These are phyloP conservation scores for Leptoxyphium fumago DNA, from an alignment of 2,329 filamentous ascomycete genomes.

Conservation along the genomic window DNA sequence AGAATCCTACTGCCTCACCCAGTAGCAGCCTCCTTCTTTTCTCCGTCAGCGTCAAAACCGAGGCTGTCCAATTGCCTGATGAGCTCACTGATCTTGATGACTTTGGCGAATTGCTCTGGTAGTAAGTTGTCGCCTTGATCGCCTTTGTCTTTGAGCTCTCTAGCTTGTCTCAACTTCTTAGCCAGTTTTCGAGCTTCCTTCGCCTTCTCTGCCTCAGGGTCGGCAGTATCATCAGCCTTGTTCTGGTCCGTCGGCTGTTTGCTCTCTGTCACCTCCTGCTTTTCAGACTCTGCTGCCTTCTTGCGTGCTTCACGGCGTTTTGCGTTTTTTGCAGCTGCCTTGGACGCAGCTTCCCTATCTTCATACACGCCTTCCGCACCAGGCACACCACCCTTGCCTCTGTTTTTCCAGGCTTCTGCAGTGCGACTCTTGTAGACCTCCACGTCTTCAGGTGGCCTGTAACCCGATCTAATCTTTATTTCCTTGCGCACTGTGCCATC, in stretches of 20 bases:
- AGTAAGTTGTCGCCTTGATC: constrained; percentile 69
- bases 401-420: constrained; percentile 69
- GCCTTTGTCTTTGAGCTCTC: constrained; percentile 81
- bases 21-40: constrained; percentile 31
- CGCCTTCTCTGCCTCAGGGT: constrained; percentile 65
- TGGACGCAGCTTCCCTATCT: constrained; percentile 34
- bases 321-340: constrained; percentile 64
- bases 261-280: constrained; percentile 6
- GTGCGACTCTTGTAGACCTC: constrained; percentile 91
- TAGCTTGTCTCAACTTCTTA: constrained; percentile 91
- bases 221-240: constrained; percentile 27
- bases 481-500: constrained; percentile 89
- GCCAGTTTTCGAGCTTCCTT: constrained; percentile 85
- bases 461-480: constrained; percentile 86
- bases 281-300: constrained; percentile 40
- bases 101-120: constrained; percentile 92
- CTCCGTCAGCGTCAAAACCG: constrained; percentile 69
- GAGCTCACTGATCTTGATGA: constrained; percentile 92
- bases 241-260: constrained; percentile 28
- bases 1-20: background rate
- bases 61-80: constrained; percentile 74
- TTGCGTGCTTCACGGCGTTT: constrained; percentile 58
- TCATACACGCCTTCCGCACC: constrained; percentile 48
- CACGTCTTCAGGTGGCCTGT: constrained; percentile 86
- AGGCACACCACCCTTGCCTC: constrained; percentile 54